A percentile compares a stretch with the other conserved stretches of the same genome.
Evolutionary conservation across 78 protist species (phyloP).

Genomic region (Polysphondylium violaceum): DNA sequence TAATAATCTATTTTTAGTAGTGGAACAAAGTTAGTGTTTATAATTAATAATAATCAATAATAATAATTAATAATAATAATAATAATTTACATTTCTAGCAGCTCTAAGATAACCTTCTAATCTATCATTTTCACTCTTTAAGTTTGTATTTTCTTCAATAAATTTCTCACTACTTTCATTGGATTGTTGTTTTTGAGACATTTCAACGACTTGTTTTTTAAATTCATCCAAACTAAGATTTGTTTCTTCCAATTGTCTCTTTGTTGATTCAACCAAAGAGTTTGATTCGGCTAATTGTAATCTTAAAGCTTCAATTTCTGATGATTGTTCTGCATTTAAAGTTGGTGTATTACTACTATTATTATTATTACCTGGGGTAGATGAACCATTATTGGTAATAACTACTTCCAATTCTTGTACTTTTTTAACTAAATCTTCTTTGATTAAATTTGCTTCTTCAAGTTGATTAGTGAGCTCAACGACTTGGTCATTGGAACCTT

Average conservation of each 20-base stretch:
- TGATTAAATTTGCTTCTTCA: slow-evolving; percentile 23
- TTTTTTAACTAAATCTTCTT: slow-evolving; percentile 16
- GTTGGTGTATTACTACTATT: background rate
- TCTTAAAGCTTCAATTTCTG: slow-evolving; percentile 31
- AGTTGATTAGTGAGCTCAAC: slow-evolving; percentile 50
- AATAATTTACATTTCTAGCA: slow-evolving; percentile 52
- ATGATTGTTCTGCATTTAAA: background rate
- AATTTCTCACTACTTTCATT: background rate
- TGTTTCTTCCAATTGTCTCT: slow-evolving; percentile 32
- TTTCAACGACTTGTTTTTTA: slow-evolving; percentile 30
- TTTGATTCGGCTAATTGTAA: background rate
- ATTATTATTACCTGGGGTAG: background rate
- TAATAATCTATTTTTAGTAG: slow-evolving; percentile 27
- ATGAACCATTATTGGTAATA: background rate
- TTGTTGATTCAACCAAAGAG: background rate
- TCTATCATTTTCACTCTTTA: slow-evolving; percentile 6
- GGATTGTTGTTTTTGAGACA: background rate
- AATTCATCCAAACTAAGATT: slow-evolving; percentile 19
- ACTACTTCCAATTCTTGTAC: slow-evolving; percentile 1
- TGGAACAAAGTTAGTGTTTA: background rate
- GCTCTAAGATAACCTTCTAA: slow-evolving; percentile 70
- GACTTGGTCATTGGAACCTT: slow-evolving; percentile 7
- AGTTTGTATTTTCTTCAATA: background rate
- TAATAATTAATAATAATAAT: no score
- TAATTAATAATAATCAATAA: no score